These are phyloP conservation scores for Fusarium miscanthi DNA, from an alignment of 2,329 filamentous ascomycete species.

Conservation along the genomic window DNA sequence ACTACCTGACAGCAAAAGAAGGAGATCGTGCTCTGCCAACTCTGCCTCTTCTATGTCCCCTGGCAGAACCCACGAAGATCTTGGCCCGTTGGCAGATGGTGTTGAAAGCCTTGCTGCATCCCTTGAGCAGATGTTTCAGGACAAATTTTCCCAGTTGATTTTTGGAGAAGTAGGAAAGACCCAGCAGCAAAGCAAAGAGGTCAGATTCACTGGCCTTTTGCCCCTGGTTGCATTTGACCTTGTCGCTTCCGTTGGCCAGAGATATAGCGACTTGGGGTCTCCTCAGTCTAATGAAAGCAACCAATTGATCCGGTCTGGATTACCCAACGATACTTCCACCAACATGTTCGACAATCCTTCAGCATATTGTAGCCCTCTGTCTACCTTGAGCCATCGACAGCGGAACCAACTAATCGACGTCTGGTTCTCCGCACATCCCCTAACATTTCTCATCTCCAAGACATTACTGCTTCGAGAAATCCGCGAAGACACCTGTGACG, in stretches of 20 bases:
- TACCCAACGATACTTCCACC: slow-evolving; percentile 44
- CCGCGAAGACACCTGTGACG: slow-evolving; percentile 53
- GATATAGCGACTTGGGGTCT: slow-evolving; percentile 48
- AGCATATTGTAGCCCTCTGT: slow-evolving; percentile 42
- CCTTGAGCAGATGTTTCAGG: slow-evolving; percentile 47
- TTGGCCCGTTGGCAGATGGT: slow-evolving; percentile 18
- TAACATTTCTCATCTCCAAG: slow-evolving; percentile 55
- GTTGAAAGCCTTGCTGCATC: slow-evolving; percentile 45
- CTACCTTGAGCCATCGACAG: slow-evolving; percentile 48
- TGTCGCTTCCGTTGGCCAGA: slow-evolving; percentile 46
- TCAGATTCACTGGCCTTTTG: slow-evolving; percentile 44
- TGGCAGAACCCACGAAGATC: slow-evolving; percentile 38
- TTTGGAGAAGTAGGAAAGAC: neutral
- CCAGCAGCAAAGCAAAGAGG: slow-evolving; percentile 5
- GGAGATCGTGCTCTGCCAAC: slow-evolving; percentile 42
- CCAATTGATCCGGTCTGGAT: slow-evolving; percentile 44
- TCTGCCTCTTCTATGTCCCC: slow-evolving; percentile 43
- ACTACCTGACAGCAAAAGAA: slow-evolving; percentile 35
- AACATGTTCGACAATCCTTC: slow-evolving; percentile 48
- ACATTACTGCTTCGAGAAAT: slow-evolving; percentile 53
- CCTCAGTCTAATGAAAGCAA: slow-evolving; percentile 44
- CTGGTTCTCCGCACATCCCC: slow-evolving; percentile 55
- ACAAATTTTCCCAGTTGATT: slow-evolving; percentile 41
- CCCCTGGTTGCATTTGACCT: slow-evolving; percentile 48
- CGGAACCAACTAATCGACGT: slow-evolving; percentile 54